These are phyloP conservation scores for Alnus rubra DNA, from an alignment of 306 rosid genomes.

Conservation along the genomic window DNA sequence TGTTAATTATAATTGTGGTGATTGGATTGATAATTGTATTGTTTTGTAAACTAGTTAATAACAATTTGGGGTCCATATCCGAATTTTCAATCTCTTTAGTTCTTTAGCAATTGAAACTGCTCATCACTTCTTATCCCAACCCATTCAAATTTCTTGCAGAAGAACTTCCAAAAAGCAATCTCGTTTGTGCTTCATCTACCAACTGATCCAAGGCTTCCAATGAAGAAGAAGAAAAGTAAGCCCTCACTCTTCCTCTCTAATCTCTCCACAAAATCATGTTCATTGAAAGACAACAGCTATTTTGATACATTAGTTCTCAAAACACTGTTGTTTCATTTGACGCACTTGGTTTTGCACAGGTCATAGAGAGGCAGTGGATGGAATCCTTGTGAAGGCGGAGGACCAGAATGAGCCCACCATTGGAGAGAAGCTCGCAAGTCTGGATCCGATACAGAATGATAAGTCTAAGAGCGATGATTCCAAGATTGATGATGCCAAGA, in stretches of 20 bases:
- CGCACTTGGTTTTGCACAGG: constrained; percentile 26
- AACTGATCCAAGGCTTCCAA: not conserved
- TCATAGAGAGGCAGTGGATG: constrained; percentile 48
- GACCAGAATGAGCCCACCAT: constrained; percentile 69
- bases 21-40: too few relatives aligned
- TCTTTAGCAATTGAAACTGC: not conserved
- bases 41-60: too few relatives aligned
- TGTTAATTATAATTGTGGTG: too few relatives aligned
- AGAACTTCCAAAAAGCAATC: not conserved
- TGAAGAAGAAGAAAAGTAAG: constrained; percentile 5
- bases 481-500: constrained; percentile 28
- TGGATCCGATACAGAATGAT: constrained; percentile 46
- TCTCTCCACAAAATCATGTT: not conserved
- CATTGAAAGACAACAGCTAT: too few relatives aligned
- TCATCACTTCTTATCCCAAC: not conserved
- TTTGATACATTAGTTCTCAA: not conserved
- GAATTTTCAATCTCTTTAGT: not conserved
- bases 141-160: not conserved
- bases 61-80: too few relatives aligned
- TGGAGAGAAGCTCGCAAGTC: constrained; percentile 80
- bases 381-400: constrained; percentile 38
- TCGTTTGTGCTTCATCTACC: not conserved
- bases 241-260: not conserved
- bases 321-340: not conserved
- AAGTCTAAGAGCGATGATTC: constrained; percentile 32